These are phyloP conservation scores for Aspergillus cristatus DNA, from an alignment of 495 filamentous ascomycete species.

Conservation along the genomic window DNA sequence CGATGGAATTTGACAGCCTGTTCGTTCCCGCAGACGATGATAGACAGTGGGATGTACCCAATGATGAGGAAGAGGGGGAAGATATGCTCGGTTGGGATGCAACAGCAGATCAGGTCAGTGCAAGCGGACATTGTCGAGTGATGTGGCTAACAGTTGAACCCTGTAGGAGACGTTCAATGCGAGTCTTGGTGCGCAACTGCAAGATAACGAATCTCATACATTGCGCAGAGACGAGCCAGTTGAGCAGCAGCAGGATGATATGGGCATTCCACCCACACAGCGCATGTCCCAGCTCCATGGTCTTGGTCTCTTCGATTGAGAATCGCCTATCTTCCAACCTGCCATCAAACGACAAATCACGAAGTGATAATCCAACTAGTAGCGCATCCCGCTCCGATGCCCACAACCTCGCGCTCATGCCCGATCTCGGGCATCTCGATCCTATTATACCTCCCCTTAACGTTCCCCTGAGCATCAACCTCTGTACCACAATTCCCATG, in stretches of 20 bases:
- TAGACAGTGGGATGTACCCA: conserved; percentile 68
- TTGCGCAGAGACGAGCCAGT: conserved; percentile 1
- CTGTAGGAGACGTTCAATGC: conserved; percentile 24
- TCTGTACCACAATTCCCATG: conserved; percentile 88
- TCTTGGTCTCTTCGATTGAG: conserved; percentile 38
- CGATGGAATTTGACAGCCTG: conserved; percentile 60
- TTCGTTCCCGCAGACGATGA: conserved; percentile 74
- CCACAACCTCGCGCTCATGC: conserved; percentile 27
- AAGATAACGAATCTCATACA: conserved; percentile 11
- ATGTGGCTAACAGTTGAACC: conserved; percentile 7
- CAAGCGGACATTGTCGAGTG: neutral
- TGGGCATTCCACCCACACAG: conserved; percentile 41
- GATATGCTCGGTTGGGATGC: conserved; percentile 79
- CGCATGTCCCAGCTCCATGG: conserved; percentile 41
- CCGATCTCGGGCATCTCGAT: conserved; percentile 41
- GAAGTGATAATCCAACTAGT: conserved; percentile 67
- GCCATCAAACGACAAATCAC: conserved; percentile 7
- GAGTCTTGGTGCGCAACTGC: conserved; percentile 16
- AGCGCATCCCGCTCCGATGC: conserved; percentile 75
- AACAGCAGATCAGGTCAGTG: conserved; percentile 41
- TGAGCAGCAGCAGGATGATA: conserved; percentile 20
- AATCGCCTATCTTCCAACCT: neutral
- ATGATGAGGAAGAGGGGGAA: conserved; percentile 63
- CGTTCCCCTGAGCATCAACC: conserved; percentile 50
- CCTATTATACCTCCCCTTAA: conserved; percentile 51